phyloP scores from a whole-genome alignment of 768 basidiomycete genomes.

The Pilatotrama ljubarskyi region DNA sequence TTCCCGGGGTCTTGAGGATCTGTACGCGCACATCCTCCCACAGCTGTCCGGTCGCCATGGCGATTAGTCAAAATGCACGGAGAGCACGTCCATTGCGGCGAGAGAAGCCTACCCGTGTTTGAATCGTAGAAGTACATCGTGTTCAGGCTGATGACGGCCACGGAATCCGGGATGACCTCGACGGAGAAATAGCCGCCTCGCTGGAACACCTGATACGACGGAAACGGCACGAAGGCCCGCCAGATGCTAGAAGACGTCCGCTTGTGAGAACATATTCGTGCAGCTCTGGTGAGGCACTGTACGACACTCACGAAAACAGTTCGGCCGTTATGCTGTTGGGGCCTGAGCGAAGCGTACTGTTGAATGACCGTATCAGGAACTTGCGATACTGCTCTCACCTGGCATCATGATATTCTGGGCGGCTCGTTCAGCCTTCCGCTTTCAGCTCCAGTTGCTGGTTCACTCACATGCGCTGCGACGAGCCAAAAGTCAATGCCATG shows the following conservation, averaged over 20 bases:
- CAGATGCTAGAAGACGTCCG: constrained; percentile 57
- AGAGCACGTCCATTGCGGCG: not conserved
- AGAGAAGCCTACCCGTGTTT: constrained; percentile 64
- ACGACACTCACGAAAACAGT: constrained; percentile 59
- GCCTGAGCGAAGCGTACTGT: constrained; percentile 39
- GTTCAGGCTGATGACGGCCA: constrained; percentile 85
- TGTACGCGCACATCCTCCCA: constrained; percentile 67
- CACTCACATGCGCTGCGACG: constrained; percentile 57
- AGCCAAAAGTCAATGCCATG: constrained; percentile 21
- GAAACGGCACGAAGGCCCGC: constrained; percentile 77
- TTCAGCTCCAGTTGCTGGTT: constrained; percentile 3
- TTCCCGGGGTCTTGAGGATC: constrained; percentile 83
- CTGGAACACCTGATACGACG: constrained; percentile 77
- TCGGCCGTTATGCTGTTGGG: constrained; percentile 69
- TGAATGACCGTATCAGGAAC: not conserved
- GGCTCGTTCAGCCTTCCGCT: constrained; percentile 12
- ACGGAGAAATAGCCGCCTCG: constrained; percentile 83
- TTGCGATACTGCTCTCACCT: constrained; percentile 41
- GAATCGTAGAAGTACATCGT: constrained; percentile 91
- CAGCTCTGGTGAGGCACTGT: not conserved
- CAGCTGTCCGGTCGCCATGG: constrained; percentile 48
- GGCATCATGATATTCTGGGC: constrained; percentile 64
- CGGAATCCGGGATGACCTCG: constrained; percentile 72
- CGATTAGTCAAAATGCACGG: constrained; percentile 22
- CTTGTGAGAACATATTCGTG: constrained; percentile 5